phyloP scores from a whole-genome alignment of 2,329 filamentous ascomycete species.

The Fusarium circinatum region DNA sequence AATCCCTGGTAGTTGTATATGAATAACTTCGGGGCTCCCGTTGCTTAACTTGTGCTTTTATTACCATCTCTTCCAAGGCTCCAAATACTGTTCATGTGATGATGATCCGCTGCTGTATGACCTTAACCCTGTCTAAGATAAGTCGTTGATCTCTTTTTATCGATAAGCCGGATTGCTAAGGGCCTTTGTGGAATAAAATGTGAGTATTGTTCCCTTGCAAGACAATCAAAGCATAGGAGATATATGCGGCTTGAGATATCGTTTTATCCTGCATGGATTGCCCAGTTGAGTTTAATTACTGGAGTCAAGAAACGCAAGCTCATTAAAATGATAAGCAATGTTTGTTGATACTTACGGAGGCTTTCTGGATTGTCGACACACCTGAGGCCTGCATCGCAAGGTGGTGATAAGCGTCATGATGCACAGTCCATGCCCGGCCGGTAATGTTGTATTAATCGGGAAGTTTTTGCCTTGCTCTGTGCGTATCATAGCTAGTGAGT shows the following conservation, averaged over 20 bases:
- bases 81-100: background rate
- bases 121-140: background rate
- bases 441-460: background rate
- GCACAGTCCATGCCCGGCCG: background rate
- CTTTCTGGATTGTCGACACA: background rate
- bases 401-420: background rate
- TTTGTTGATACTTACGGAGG: background rate
- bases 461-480: background rate
- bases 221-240: background rate
- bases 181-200: background rate
- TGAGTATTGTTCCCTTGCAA: background rate
- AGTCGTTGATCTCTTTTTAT: background rate
- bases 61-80: background rate
- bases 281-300: background rate
- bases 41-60: background rate
- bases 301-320: background rate
- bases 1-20: background rate
- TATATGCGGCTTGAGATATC: background rate
- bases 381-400: background rate
- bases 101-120: background rate
- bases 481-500: background rate
- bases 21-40: background rate
- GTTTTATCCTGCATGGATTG: background rate
- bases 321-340: background rate
- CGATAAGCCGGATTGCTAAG: background rate